These are phyloP conservation scores for Calocera cornea DNA, from an alignment of 768 basidiomycete genomes.

Conservation along the genomic window DNA sequence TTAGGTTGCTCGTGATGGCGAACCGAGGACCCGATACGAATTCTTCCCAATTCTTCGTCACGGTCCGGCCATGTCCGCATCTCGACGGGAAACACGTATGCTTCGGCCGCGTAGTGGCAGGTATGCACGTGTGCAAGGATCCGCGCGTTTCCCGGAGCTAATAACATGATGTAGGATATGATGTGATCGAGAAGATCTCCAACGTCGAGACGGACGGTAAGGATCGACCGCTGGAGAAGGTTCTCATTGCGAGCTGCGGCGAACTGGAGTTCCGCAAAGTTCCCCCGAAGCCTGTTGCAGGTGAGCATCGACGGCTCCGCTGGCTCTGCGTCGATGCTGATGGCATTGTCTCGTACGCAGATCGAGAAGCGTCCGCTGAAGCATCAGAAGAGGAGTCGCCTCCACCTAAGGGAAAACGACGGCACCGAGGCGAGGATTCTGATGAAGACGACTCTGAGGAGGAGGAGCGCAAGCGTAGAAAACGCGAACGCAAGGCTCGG, in stretches of 20 bases:
- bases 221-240: slow-evolving; percentile 53
- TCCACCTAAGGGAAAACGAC: not conserved
- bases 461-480: slow-evolving; percentile 7
- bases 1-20: slow-evolving; percentile 77
- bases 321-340: slow-evolving; percentile 5
- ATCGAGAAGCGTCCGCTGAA: not conserved
- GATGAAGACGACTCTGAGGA: slow-evolving; percentile 6
- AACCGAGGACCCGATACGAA: slow-evolving; percentile 78
- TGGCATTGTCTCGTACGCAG: not conserved
- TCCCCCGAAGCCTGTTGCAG: slow-evolving; percentile 11
- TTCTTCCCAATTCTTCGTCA: slow-evolving; percentile 77
- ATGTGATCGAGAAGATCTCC: slow-evolving; percentile 43
- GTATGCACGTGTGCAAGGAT: slow-evolving; percentile 27
- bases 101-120: slow-evolving; percentile 29
- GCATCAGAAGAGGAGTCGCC: not conserved
- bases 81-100: slow-evolving; percentile 45
- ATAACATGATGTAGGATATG: slow-evolving; percentile 28
- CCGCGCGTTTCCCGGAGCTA: slow-evolving; percentile 33
- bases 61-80: slow-evolving; percentile 60
- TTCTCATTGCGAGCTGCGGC: slow-evolving; percentile 63
- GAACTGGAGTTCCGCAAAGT: slow-evolving; percentile 60
- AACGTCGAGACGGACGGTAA: slow-evolving; percentile 59
- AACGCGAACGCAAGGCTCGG: slow-evolving; percentile 9
- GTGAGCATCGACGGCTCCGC: not conserved
- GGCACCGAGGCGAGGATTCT: not conserved